These are phyloP conservation scores for Boletus hoseneyae DNA, from an alignment of 1,284 basidiomycete species.

Conservation along the genomic window DNA sequence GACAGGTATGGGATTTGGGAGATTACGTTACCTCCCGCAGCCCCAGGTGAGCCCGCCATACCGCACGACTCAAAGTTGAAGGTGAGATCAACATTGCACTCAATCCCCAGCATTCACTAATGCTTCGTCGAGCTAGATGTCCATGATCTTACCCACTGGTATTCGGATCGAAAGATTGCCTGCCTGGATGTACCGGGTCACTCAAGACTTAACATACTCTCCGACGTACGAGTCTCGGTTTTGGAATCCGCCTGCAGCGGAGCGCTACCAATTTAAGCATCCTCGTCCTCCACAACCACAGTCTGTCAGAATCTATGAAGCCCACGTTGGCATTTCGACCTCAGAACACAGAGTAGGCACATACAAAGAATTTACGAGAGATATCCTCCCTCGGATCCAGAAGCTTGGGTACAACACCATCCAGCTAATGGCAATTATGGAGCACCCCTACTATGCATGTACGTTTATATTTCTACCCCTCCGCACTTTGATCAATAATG, in stretches of 20 bases:
- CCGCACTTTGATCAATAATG: conserved; percentile 9
- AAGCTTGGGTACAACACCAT: conserved; percentile 95
- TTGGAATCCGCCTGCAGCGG: conserved; percentile 84
- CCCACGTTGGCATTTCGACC: conserved; percentile 96
- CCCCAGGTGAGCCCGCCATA: conserved; percentile 75
- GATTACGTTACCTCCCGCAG: conserved; percentile 71
- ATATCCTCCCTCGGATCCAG: conserved; percentile 86
- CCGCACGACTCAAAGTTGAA: conserved; percentile 95
- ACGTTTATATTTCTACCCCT: conserved; percentile 31
- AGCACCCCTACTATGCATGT: conserved; percentile 99
- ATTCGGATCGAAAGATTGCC: conserved; percentile 89
- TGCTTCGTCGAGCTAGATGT: conserved; percentile 52
- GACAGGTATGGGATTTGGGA: conserved; percentile 94
- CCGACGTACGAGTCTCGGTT: conserved; percentile 96
- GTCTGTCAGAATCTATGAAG: conserved; percentile 90
- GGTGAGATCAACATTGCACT: conserved; percentile 38
- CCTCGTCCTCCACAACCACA: conserved; percentile 64
- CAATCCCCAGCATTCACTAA: background rate
- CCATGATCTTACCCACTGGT: conserved; percentile 76
- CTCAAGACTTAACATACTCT: conserved; percentile 88
- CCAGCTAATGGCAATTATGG: conserved; percentile 97
- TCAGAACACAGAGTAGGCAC: conserved; percentile 85
- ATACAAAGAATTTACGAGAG: conserved; percentile 91
- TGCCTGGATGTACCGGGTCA: conserved; percentile 93
- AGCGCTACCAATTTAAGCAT: conserved; percentile 85